Evolutionary conservation across 2,329 filamentous ascomycete genomes (phyloP).

Genomic region (Alternaria longipes): DNA sequence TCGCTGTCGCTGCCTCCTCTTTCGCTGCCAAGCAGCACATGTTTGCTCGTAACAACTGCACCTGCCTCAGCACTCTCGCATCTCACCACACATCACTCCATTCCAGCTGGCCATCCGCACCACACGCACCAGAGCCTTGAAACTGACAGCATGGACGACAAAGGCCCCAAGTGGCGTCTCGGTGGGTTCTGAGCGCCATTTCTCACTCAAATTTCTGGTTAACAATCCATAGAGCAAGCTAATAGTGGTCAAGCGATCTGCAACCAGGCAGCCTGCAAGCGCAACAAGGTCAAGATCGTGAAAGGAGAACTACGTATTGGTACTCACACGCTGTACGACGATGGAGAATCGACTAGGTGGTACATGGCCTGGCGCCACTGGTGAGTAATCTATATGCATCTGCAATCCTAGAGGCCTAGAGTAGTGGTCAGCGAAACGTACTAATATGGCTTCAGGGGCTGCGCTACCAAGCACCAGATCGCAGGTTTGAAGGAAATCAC

Average conservation of each 20-base stretch:
- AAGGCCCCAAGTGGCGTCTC: conserved; percentile 28
- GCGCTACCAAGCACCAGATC: conserved; percentile 79
- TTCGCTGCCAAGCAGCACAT: conserved; percentile 2
- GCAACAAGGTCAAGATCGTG: conserved; percentile 63
- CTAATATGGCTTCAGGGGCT: conserved; percentile 69
- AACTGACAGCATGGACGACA: background rate
- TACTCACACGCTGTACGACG: conserved; percentile 66
- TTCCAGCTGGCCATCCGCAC: no score
- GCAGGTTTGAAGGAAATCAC: conserved; percentile 68
- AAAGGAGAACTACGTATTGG: conserved; percentile 85
- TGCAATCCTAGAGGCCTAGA: no score
- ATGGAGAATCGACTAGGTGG: conserved; percentile 67
- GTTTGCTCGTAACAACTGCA: background rate
- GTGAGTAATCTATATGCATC: conserved; percentile 59
- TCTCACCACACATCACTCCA: background rate
- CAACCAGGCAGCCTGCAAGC: conserved; percentile 76
- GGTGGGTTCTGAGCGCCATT: conserved; percentile 4
- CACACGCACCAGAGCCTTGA: background rate
- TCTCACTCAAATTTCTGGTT: background rate
- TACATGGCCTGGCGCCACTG: conserved; percentile 77
- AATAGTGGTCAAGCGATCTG: conserved; percentile 56
- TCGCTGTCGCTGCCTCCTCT: conserved; percentile 3
- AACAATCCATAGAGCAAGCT: conserved; percentile 20
- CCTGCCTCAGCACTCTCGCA: background rate
- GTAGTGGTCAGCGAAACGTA: no score